Evolutionary conservation across 768 basidiomycete species (phyloP).

Genomic region (Podaxis sp.): DNA sequence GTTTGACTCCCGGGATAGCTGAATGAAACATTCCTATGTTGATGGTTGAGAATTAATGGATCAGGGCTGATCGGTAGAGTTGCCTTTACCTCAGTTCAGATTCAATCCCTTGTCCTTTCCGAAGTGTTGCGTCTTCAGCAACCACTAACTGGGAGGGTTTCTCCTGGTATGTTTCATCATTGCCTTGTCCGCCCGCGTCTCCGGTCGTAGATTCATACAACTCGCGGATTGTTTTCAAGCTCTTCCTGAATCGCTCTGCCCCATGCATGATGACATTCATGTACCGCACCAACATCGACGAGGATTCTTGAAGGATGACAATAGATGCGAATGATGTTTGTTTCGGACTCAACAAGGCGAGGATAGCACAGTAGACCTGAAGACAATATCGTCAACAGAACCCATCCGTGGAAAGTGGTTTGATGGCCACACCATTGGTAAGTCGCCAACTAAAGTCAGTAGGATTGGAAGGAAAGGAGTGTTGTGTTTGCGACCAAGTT

Average conservation of each 20-base stretch:
- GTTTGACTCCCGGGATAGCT: conserved; percentile 35
- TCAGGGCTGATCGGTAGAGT: neutral
- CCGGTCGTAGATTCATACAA: conserved; percentile 26
- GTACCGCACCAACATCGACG: conserved; percentile 27
- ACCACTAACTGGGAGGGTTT: no score
- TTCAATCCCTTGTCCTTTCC: conserved; percentile 21
- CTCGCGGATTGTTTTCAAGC: conserved; percentile 28
- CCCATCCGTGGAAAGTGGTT: neutral
- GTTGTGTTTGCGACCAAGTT: conserved; percentile 8
- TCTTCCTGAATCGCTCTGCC: conserved; percentile 22
- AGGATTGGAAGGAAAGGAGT: conserved; percentile 20
- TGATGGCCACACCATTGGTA: conserved; percentile 29
- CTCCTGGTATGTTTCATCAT: no score
- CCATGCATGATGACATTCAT: conserved; percentile 22
- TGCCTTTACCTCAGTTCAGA: conserved; percentile 8
- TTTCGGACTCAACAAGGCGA: conserved; percentile 30
- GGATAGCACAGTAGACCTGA: conserved; percentile 38
- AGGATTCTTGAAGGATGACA: conserved; percentile 40
- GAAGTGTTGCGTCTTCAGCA: neutral
- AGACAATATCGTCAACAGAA: neutral
- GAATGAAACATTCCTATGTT: conserved; percentile 26
- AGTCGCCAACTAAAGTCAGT: conserved; percentile 23
- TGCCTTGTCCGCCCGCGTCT: no score
- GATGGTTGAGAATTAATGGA: neutral
- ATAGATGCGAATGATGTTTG: conserved; percentile 38